These are phyloP conservation scores for Cantharellus cinnabarinus DNA, from an alignment of 768 basidiomycete genomes.

Conservation along the genomic window DNA sequence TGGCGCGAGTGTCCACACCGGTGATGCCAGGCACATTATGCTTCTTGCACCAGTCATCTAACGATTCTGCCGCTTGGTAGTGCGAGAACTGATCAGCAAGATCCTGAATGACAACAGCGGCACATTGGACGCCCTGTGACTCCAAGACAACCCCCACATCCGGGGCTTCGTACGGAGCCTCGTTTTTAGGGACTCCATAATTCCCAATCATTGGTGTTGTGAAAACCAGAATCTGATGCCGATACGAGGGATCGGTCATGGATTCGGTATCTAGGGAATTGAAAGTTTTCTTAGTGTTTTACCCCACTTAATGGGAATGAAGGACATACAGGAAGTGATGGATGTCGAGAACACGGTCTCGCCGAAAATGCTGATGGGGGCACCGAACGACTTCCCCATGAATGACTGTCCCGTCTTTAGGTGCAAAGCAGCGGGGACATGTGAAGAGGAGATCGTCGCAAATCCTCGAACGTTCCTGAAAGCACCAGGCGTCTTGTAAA, in stretches of 20 bases:
- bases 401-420: conserved; percentile 90
- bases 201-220: conserved; percentile 97
- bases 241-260: conserved; percentile 99
- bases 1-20: conserved; percentile 93
- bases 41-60: conserved; percentile 83
- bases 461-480: conserved; percentile 27
- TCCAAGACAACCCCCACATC: conserved; percentile 83
- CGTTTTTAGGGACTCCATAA: conserved; percentile 84
- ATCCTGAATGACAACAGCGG: conserved; percentile 83
- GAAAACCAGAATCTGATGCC: conserved; percentile 94
- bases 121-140: conserved; percentile 73
- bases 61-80: conserved; percentile 79
- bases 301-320: not conserved
- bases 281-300: conserved; percentile 1
- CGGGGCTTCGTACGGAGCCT: conserved; percentile 42
- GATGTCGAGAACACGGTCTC: conserved; percentile 99
- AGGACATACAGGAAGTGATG: conserved; percentile 77
- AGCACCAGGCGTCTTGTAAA: conserved; percentile 27
- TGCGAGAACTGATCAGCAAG: conserved; percentile 92
- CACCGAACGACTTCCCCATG: conserved; percentile 74
- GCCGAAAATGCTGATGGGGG: conserved; percentile 68
- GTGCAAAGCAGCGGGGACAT: conserved; percentile 64
- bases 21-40: conserved; percentile 83
- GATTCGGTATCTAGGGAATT: conserved; percentile 75
- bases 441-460: conserved; percentile 15